Conservation (phyloP, 805 yeast genomes). For the Clavispora carvajalis region DNA sequence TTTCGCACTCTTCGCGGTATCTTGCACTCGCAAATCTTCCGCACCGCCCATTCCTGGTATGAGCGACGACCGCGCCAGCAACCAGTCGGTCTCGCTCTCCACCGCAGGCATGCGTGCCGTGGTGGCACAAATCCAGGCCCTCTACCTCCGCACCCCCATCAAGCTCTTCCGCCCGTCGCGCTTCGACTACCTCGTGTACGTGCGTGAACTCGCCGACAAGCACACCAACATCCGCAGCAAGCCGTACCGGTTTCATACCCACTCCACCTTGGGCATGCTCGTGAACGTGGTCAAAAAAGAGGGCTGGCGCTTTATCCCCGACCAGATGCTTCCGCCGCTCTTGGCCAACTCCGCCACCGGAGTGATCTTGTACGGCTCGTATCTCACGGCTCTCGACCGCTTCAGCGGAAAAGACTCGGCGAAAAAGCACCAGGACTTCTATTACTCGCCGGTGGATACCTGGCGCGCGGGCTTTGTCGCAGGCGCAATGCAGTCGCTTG, state of each 20-base stretch:
- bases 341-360: conserved; percentile 90
- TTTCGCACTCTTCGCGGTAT: not conserved
- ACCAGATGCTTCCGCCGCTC: conserved; percentile 80
- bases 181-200: conserved; percentile 75
- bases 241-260: conserved; percentile 58
- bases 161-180: conserved; percentile 88
- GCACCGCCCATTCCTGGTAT: not conserved
- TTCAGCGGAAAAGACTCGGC: conserved; percentile 14
- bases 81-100: conserved; percentile 63
- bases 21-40: not conserved
- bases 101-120: conserved; percentile 86
- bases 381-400: conserved; percentile 49
- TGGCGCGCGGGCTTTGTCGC: conserved; percentile 81
- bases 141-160: conserved; percentile 76
- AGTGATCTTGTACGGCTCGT: conserved; percentile 75
- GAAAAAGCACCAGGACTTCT: conserved; percentile 4
- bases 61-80: conserved; percentile 11
- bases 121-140: conserved; percentile 68
- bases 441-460: conserved; percentile 43
- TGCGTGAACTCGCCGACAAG: conserved; percentile 46
- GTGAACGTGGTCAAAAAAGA: conserved; percentile 64
- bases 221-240: conserved; percentile 40
- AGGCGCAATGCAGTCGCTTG: conserved; percentile 81
- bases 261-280: conserved; percentile 73
- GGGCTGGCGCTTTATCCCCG: conserved; percentile 87